Base-by-base conservation (phyloP, 306 rosid genomes). In the Inga oerstediana region DNA sequence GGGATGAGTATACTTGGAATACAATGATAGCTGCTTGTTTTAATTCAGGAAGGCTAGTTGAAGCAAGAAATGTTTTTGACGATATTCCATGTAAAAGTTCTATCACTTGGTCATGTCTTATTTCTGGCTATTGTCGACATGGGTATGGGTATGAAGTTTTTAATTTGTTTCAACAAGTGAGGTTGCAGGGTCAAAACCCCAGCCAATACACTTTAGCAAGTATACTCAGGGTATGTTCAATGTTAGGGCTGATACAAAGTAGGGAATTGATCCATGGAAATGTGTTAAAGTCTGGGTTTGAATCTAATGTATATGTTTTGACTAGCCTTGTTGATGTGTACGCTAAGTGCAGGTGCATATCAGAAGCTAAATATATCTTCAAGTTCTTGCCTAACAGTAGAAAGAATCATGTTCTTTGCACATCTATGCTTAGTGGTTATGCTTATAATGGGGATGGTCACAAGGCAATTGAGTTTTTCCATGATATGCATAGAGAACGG, bases 271-370 rank as follows among this genome's bases (percentile, higher is more conserved):
- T 96, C 83, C 99, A 96, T 79, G 92, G 92, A 17, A 88, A 89
- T 88, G 86, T 87, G 46, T 82, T 86, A 4, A 96, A 90, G 85
- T 81, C 79, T 68, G 84, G 88, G 62, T 89, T 92, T 78, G 93
- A 88, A 22, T 81, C 79, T 4, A 87, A 88, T 84, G 86, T 81
- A 32, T 89, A 83, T 82, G 97, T 91, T 72, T 85, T 90, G 83
- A 92, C 97, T 61, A 92, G 93, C 75, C 95, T 96, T 74, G 94
- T 96, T 72, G 98, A 96, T 85, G 91, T 92, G 97, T 92, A 95
- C 85, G 90, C 96, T 24, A 95, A 93, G 90, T 92, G 98, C 86
- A 90, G 82, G 86, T 72, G 84, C 77, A 34, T 93, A 79, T 81
- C 76, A 7, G 90, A 95, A 77, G 99, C 94, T 5, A 97, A 90